Percentiles rank a stretch among this genome's conserved stretches.
These are phyloP conservation scores for Diplogelasinospora grovesii DNA, from an alignment of 495 filamentous ascomycete species.

Conservation along the genomic window DNA sequence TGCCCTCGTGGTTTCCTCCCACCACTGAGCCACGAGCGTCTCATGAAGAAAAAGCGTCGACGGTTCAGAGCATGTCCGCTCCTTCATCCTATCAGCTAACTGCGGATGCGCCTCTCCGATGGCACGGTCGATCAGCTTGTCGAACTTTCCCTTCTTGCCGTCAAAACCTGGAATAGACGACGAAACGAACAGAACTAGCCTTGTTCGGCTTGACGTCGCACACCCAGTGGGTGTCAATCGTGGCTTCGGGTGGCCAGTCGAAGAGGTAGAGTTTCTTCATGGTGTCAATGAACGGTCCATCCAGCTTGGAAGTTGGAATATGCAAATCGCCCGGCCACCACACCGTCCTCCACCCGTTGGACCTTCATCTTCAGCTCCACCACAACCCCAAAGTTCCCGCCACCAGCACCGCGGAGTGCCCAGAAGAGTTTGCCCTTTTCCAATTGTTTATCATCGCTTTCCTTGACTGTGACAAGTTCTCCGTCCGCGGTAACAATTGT, in stretches of 20 bases:
- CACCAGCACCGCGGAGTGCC: too few relatives aligned
- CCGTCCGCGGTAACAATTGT: too few relatives aligned
- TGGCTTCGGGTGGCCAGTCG: slow-evolving; percentile 8
- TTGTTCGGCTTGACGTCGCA: slow-evolving; percentile 13
- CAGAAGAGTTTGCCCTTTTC: too few relatives aligned
- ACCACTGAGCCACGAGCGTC: slow-evolving; percentile 25
- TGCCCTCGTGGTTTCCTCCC: slow-evolving; percentile 18
- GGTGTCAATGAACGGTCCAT: background rate
- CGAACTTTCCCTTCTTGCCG: too few relatives aligned
- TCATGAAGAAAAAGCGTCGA: slow-evolving; percentile 26
- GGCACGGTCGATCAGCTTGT: too few relatives aligned
- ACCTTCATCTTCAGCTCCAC: too few relatives aligned
- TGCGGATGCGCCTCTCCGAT: too few relatives aligned
- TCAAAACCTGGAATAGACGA: too few relatives aligned
- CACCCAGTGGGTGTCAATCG: slow-evolving; percentile 24
- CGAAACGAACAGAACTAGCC: background rate
- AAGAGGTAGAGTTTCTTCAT: slow-evolving; percentile 2
- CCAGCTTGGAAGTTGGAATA: background rate
- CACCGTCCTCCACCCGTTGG: background rate
- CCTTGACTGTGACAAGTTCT: too few relatives aligned
- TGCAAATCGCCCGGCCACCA: background rate
- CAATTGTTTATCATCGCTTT: too few relatives aligned
- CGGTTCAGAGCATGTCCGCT: slow-evolving; percentile 13
- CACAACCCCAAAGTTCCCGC: too few relatives aligned
- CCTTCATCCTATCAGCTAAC: slow-evolving; percentile 12